Evolutionary conservation across 495 filamentous ascomycete genomes (phyloP).

Genomic region (Podospora pseudoanserina): DNA sequence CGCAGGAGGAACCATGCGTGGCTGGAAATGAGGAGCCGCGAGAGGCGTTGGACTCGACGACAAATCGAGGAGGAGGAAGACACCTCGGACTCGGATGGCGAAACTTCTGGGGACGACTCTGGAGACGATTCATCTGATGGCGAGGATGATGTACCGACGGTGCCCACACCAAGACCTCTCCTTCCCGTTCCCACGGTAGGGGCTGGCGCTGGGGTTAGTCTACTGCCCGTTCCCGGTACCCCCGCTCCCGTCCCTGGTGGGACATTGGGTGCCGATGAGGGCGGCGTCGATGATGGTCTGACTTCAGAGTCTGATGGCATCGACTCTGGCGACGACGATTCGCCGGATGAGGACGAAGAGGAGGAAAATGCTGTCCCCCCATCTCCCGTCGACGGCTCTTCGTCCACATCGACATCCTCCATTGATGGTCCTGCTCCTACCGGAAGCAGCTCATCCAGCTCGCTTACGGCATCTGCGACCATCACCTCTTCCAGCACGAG

Average conservation of each 20-base stretch:
- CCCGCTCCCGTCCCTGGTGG: neutral
- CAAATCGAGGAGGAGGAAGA: slow-evolving; percentile 10
- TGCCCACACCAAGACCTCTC: neutral
- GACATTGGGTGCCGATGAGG: slow-evolving; percentile 8
- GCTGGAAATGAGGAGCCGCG: slow-evolving; percentile 18
- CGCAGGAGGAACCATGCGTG: slow-evolving; percentile 23
- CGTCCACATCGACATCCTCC: neutral
- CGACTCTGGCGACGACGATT: slow-evolving; percentile 9
- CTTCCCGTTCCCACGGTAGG: neutral
- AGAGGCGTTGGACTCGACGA: slow-evolving; percentile 14
- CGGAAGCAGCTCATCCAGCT: neutral
- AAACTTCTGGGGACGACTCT: slow-evolving; percentile 1
- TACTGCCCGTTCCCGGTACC: neutral
- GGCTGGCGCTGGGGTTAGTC: neutral
- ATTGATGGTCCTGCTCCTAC: neutral
- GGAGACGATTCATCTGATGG: slow-evolving; percentile 4
- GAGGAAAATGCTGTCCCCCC: neutral
- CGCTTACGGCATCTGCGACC: neutral
- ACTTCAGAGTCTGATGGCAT: slow-evolving; percentile 1
- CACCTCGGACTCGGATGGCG: slow-evolving; percentile 6
- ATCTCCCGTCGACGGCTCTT: neutral
- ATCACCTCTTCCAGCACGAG: neutral
- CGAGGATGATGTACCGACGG: neutral
- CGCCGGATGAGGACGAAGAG: slow-evolving; percentile 1
- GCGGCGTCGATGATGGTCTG: neutral